Percentiles rank a stretch among this genome's conserved stretches.
Evolutionary conservation across 2,329 filamentous ascomycete species (phyloP).

Genomic region (Microdochium bolleyi): DNA sequence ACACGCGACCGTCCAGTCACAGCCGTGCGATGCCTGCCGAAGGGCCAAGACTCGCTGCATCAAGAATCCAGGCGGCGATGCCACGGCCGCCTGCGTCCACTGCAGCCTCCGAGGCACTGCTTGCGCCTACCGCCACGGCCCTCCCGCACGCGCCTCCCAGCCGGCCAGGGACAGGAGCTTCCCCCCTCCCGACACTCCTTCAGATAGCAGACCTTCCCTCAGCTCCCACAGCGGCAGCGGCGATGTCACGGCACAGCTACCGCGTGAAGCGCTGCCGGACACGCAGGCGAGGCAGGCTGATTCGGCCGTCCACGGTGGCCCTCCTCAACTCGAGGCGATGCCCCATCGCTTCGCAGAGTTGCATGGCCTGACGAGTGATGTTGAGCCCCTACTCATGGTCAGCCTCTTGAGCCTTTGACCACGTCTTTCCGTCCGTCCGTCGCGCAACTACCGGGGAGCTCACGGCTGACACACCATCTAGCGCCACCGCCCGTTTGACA

Average conservation of each 20-base stretch:
- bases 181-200: not conserved
- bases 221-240: not conserved
- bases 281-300: not conserved
- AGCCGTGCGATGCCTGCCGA: constrained; percentile 23
- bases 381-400: constrained; percentile 23
- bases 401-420: no score
- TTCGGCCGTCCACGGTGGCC: constrained; percentile 3
- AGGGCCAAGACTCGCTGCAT: constrained; percentile 24
- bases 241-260: not conserved
- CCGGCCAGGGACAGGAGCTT: not conserved
- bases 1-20: no score
- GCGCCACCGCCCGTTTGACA: constrained; percentile 5
- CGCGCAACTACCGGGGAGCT: no score
- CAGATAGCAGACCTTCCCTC: not conserved
- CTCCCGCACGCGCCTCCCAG: constrained; percentile 10
- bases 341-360: constrained; percentile 19
- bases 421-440: no score
- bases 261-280: not conserved
- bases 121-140: not conserved
- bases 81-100: constrained; percentile 17
- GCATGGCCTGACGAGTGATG: constrained; percentile 23
- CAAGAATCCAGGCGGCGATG: constrained; percentile 19
- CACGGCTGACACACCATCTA: not conserved
- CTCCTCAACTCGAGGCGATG: constrained; percentile 15
- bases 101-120: constrained; percentile 8